Conservation (phyloP, 805 yeast genomes). For the Wickerhamiella vanderwaltii region DNA sequence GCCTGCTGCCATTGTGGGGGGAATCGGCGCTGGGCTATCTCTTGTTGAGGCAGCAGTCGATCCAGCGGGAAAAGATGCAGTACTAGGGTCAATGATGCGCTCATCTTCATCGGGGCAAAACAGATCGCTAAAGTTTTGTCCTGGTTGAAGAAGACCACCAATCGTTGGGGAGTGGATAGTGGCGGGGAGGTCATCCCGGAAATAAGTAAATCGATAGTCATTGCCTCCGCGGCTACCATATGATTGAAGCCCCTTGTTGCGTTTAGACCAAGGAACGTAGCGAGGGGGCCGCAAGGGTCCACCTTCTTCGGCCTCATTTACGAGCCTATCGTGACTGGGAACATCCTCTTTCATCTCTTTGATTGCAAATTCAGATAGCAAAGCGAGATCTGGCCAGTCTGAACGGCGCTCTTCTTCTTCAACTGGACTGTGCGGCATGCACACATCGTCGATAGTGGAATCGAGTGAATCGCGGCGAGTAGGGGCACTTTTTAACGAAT, state of each 20-base stretch:
- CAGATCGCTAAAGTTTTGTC: constrained; percentile 45
- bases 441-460: constrained; percentile 82
- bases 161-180: constrained; percentile 84
- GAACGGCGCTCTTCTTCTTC: constrained; percentile 22
- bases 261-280: constrained; percentile 59
- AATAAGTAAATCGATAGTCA: constrained; percentile 74
- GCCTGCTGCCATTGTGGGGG: not conserved
- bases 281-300: constrained; percentile 69
- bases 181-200: constrained; percentile 78
- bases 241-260: constrained; percentile 12
- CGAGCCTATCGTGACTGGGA: constrained; percentile 30
- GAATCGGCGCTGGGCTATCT: not conserved
- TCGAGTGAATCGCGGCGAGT: constrained; percentile 45
- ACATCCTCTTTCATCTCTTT: constrained; percentile 45
- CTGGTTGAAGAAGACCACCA: constrained; percentile 61
- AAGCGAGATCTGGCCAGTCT: constrained; percentile 74
- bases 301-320: constrained; percentile 42
- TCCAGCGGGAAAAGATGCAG: not conserved
- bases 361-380: constrained; percentile 62
- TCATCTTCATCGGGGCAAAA: constrained; percentile 29
- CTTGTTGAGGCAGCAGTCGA: not conserved
- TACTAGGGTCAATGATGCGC: not conserved
- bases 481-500: constrained; percentile 22
- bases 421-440: constrained; percentile 52
- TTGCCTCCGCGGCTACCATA: constrained; percentile 22